These are phyloP conservation scores for Colletotrichum graminicola DNA, from an alignment of 2,329 filamentous ascomycete species.

Conservation along the genomic window DNA sequence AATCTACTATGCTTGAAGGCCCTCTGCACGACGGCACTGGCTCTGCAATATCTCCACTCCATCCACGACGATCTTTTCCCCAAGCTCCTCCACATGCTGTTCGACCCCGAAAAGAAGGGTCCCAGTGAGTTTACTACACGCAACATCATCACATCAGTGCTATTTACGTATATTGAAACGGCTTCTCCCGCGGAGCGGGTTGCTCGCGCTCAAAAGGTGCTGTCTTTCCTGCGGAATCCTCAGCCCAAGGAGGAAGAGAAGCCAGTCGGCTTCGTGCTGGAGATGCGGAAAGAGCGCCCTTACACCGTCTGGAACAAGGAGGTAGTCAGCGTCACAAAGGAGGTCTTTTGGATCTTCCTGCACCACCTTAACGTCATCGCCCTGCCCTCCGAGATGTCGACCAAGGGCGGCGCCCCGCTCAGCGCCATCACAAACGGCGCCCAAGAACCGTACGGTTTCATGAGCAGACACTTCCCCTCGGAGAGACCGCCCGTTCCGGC, in stretches of 20 bases:
- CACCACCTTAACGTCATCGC: conserved; percentile 92
- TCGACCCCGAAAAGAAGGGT: conserved; percentile 98
- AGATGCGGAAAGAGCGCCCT: conserved; percentile 87
- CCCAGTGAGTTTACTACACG: conserved; percentile 97
- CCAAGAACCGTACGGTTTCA: conserved; percentile 68
- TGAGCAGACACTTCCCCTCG: conserved; percentile 81
- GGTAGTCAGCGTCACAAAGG: conserved; percentile 91
- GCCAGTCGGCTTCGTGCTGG: conserved; percentile 86
- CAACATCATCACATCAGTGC: conserved; percentile 86
- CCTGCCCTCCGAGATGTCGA: conserved; percentile 63
- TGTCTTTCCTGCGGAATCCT: conserved; percentile 85
- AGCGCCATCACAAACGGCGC: conserved; percentile 50
- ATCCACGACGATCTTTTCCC: conserved; percentile 88
- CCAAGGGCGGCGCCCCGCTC: conserved; percentile 44
- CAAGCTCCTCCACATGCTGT: conserved; percentile 87
- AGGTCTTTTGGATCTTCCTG: conserved; percentile 99
- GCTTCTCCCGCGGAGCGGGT: conserved; percentile 72
- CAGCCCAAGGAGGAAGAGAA: conserved; percentile 79
- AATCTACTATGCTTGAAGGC: conserved; percentile 93
- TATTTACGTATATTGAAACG: conserved; percentile 88
- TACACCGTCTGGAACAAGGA: conserved; percentile 97
- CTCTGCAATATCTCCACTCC: conserved; percentile 82
- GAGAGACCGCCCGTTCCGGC: conserved; percentile 92
- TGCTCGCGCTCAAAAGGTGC: conserved; percentile 77
- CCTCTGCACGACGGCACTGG: conserved; percentile 89